Evolutionary conservation across 306 rosid species (phyloP), one percentile per base, ranked within the genome.

Genomic region (Vachellia pachyceras): DNA sequence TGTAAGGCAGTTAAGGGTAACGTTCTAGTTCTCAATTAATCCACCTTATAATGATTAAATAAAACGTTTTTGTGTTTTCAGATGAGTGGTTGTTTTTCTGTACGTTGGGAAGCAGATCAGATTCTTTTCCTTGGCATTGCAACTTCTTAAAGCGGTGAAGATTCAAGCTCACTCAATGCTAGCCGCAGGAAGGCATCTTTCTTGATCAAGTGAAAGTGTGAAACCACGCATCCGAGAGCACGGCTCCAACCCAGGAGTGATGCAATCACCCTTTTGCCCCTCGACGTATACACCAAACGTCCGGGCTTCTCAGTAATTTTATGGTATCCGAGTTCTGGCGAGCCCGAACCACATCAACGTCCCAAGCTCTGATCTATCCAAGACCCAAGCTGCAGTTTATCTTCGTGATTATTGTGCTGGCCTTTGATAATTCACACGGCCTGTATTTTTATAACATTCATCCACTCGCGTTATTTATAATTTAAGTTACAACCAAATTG

Each of bases 91-190:
- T 44, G 0, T 1, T 44, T 70, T 40, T 23, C 6, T 13, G 25
- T 46, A 46, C 14, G 37, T 2, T 15, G 6, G 35, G 20, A 17
- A 50, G 33, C 77, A 10, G 45, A 50, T n/a, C n/a, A n/a, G n/a
- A n/a, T 73, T 73, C 75, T 25, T 70, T 70, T 70, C 75, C 13
- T 45, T 1, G 11, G 57, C 75, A 13, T 23, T 35, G 77, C 17
- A 49, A 33, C 17, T 35, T 50, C 77, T 50, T 35, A 7, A 15
- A 46, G 33, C 36, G 41, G n/a, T 25, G 0, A 5, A 35, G 29
- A 33, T 33, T 15, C 17, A 8, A 72, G 39, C 46, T 49, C 13
- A 9, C 61, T 33, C 33, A 13, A 7, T 15, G 20, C 17, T 13
- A n/a, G n/a, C n/a, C n/a, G 42, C 36, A n/a, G 2, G 0, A 2